Base-by-base conservation (phyloP, 306 rosid species). In the Arachis stenosperma region DNA sequence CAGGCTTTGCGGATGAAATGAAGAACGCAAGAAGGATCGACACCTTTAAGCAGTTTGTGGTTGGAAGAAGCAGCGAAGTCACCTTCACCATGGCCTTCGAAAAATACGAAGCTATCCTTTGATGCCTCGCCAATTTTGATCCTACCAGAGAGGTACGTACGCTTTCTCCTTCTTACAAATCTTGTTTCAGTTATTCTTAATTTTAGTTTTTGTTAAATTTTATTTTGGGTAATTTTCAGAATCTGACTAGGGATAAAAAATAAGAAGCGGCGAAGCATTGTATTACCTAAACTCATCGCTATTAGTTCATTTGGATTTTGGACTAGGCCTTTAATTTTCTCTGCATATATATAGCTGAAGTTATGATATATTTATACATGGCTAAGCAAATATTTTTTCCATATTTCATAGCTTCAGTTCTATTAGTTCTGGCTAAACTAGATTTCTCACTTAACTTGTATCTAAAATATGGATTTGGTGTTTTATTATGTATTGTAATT, bases 51-150 rank as follows among this genome's bases (percentile, higher is more conserved):
- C 85, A 88, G 57, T 94, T 62, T 42, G 67, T 91, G 61, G 96
- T 88, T n/a, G 98, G 95, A 8, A 71, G 97, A 86, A 86, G 94
- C 81, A 91, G 98, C 54, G 96, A 91, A 72, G 92, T 80, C 37
- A 89, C 97, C 41, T 89, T 91, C 65, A 7, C 89, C 0, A 78
- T 75, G 15, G 90, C 91, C 3, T 81, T 89, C 8, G 89, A 88
- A 74, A 91, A 88, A 80, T 89, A 81, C 61, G 94, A 93, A 85
- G 83, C 88, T 2, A 88, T 88, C 42, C 67, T 91, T 80, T 91
- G 97, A 29, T 89, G 48, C 67, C 96, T 91, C 1, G 97, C 85
- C 13, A 79, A 62, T 44, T 79, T 88, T 27, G 97, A 94, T 51
- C 72, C 92, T 60, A 88, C 92, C 9, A 92, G 97, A 71, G 92